Evolutionary conservation across 257 asterid species (phyloP), one percentile per base, ranked within the genome.

Genomic region (Petunia secreta): DNA sequence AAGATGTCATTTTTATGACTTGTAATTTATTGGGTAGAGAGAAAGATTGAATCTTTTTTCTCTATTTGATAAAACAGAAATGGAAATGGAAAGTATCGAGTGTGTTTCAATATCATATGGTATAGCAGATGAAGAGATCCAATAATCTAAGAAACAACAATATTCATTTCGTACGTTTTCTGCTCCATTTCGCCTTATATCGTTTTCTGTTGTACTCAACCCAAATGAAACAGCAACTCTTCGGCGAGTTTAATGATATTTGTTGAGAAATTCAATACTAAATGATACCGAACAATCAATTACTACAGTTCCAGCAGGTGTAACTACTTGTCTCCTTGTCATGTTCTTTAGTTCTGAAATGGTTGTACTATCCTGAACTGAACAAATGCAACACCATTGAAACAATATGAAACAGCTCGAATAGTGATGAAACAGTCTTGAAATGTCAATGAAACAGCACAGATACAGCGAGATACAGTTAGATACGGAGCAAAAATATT

Each of bases 81-180:
- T 91, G 87, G 98, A 93, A 73, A 90, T 88, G 81, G 94, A 91
- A 58, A 91, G 78, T 69, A 86, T 93, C 69, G 98, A 92, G 87
- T 91, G 98, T 59, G 89, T 91, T 1, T 89, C 96, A 44, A 80
- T 89, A 71, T 82, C 90, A 15, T 93, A 89, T 87, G 98, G 93
- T 77, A 82, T 89, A 82, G 98, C 87, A 84, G 94, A 91, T 75
- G 97, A 93, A 85, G 96, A 88, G 90, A 90, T 91, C 87, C 93
- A 84, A 16, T 81, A 83, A 40, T 83, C 25, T 25, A 25, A 25
- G 25, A 0, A 25, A 0, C 25, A 25, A 25, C 25, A 25, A 25
- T 25, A 25, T 25, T 25, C 25, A 25, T 25, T 25, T 25, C 25
- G 25, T 25, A 25, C 25, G 25, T 25, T 25, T 25, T 25, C 25